phyloP scores from a whole-genome alignment of 805 yeast genomes.

The Maudiozyma bulderi region DNA sequence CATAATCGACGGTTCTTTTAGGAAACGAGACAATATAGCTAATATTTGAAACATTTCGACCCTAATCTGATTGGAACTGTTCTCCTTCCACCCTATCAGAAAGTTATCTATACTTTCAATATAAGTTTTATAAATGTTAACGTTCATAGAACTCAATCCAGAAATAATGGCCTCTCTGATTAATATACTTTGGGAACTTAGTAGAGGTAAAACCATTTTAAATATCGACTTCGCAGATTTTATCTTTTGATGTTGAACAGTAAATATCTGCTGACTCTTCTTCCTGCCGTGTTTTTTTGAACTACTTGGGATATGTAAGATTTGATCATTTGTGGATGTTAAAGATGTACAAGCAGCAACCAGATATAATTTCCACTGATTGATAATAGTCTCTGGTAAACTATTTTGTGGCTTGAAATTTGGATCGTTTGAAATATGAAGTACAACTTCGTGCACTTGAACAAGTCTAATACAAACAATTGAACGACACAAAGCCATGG shows the following conservation, averaged over 20 bases:
- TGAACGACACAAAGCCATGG: conserved; percentile 86
- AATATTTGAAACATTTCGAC: conserved; percentile 74
- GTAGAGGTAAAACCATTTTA: conserved; percentile 73
- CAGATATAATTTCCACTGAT: conserved; percentile 82
- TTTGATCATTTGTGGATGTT: conserved; percentile 83
- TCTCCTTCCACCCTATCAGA: conserved; percentile 47
- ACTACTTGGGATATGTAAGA: conserved; percentile 49
- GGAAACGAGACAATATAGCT: conserved; percentile 56
- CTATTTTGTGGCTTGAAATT: conserved; percentile 27
- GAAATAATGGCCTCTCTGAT: conserved; percentile 81
- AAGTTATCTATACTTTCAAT: conserved; percentile 64
- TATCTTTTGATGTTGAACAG: conserved; percentile 81
- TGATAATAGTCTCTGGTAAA: conserved; percentile 63
- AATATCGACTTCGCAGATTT: conserved; percentile 88
- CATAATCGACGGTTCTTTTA: conserved; percentile 40
- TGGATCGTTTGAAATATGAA: conserved; percentile 42
- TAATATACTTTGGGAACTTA: conserved; percentile 57
- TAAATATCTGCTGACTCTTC: conserved; percentile 67
- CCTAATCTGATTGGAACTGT: conserved; percentile 37
- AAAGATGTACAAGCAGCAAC: conserved; percentile 87
- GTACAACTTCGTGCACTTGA: conserved; percentile 66
- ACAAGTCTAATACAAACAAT: conserved; percentile 83
- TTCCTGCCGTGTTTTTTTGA: conserved; percentile 60
- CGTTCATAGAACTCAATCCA: conserved; percentile 82
- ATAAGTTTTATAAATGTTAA: conserved; percentile 76